phyloP scores from a whole-genome alignment of 495 filamentous ascomycete species.

The Tuber magnatum region DNA sequence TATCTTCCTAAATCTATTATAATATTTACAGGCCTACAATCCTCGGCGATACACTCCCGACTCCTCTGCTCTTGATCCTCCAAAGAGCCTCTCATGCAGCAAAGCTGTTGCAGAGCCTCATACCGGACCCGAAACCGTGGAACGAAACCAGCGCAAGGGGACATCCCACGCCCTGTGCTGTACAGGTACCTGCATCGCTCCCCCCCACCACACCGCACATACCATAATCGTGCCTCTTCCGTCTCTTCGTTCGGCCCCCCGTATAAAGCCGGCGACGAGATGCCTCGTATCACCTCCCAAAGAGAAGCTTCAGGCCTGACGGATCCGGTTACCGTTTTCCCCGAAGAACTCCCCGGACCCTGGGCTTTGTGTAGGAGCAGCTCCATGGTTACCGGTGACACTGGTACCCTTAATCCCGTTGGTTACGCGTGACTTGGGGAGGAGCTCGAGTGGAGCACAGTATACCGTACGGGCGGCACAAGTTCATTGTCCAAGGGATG shows the following conservation, averaged over 20 bases:
- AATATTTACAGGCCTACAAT: neutral
- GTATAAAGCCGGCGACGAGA: neutral
- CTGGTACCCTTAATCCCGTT: neutral
- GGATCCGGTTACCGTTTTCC: neutral
- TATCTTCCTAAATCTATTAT: neutral
- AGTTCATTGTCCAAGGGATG: neutral
- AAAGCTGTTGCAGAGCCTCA: neutral
- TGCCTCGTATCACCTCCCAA: constrained; percentile 1
- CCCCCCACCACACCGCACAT: neutral
- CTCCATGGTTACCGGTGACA: neutral
- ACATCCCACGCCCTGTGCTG: neutral
- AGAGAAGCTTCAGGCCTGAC: neutral
- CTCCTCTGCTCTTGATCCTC: constrained; percentile 5
- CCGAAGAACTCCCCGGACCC: neutral
- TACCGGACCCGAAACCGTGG: neutral
- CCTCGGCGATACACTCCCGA: neutral
- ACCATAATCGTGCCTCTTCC: neutral
- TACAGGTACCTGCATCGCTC: neutral
- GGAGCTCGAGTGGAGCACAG: neutral
- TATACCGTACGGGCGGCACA: neutral
- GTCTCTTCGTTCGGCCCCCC: neutral
- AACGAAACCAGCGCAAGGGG: neutral
- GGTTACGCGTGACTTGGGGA: neutral
- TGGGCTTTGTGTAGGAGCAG: neutral
- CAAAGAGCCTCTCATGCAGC: neutral